A percentile compares a stretch with the other conserved stretches of the same genome.
Conservation (phyloP, 2,329 filamentous ascomycete species). For the Coleophoma eucalyptorum region DNA sequence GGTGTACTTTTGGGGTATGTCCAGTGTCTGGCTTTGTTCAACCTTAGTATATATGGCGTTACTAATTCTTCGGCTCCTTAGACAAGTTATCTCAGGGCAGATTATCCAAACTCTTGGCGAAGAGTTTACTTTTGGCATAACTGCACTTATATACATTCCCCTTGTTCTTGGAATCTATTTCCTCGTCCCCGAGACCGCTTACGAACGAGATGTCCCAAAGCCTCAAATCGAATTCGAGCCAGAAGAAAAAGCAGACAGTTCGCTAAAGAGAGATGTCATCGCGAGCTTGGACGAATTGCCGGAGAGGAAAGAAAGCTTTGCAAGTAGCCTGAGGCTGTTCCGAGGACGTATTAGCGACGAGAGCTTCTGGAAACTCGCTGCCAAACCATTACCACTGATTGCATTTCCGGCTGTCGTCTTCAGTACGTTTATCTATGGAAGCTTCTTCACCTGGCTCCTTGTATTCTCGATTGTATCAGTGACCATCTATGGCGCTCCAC, state of each 20-base stretch:
- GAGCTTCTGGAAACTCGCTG: slow-evolving; percentile 30
- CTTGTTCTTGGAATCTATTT: slow-evolving; percentile 38
- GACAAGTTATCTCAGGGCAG: slow-evolving; percentile 37
- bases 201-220: slow-evolving; percentile 5
- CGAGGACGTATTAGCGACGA: slow-evolving; percentile 33
- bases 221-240: not conserved
- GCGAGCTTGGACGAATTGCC: slow-evolving; percentile 19
- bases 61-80: slow-evolving; percentile 6
- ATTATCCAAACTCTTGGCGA: slow-evolving; percentile 32
- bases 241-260: not conserved
- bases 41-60: not conserved
- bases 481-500: slow-evolving; percentile 37
- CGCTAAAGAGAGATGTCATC: slow-evolving; percentile 8
- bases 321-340: slow-evolving; percentile 31
- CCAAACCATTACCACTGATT: slow-evolving; percentile 44
- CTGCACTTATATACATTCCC: slow-evolving; percentile 36
- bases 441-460: slow-evolving; percentile 38
- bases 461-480: slow-evolving; percentile 37
- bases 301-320: slow-evolving; percentile 27
- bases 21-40: not conserved
- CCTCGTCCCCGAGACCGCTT: slow-evolving; percentile 40
- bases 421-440: slow-evolving; percentile 16
- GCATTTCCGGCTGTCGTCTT: slow-evolving; percentile 42
- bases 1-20: slow-evolving; percentile 25
- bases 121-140: slow-evolving; percentile 31